Base-by-base conservation (phyloP, 169 alveolate genomes). In the Condylostoma magnum region DNA sequence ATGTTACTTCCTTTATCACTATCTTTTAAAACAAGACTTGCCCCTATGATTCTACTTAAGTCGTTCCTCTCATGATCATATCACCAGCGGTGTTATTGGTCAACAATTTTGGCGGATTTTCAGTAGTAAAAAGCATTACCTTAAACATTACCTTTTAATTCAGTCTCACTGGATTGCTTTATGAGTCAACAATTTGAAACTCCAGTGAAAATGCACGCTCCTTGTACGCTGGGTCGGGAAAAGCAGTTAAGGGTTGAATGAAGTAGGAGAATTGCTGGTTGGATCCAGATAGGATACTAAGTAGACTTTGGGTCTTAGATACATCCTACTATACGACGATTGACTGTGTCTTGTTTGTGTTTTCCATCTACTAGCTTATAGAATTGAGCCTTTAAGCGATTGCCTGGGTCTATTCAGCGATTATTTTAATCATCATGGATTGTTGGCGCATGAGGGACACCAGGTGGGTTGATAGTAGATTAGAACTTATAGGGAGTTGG, bases 1-100 rank as follows among this genome's bases (percentile, higher is more conserved):
- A 55, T 12, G 48, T 55, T 25, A 55, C 68, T 55, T 55, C 68
- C 34, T 55, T 55, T 27, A 55, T 55, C 48, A 55, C 68, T n/a
- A 55, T 55, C 34, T 55, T 55, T 10, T 2, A 30, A 31, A 55
- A 55, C 10, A 55, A 15, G 8, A 55, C 47, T 55, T 12, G 15
- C 18, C 48, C 15, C 18, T 15, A 15, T 10, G 33, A n/a, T 12
- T 55, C 68, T 1, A 30, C 68, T 12, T 55, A 41, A 30, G 47
- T 31, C 20, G 68, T 55, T 31, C 68, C 68, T 55, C 68, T 55
- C 48, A 55, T 55, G 68, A 55, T 55, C 20, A 30, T 55, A 2
- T 55, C 68, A 1, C 68, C 68, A 12, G 68, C 10, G 6, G 48
- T 55, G 20, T 31, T 55, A 31, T 15, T 55, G 1, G n/a, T 55